Evolutionary conservation across 352 stramenopile species (phyloP), one percentile per base, ranked within the genome.

Genomic region (Pythium apleroticum): DNA sequence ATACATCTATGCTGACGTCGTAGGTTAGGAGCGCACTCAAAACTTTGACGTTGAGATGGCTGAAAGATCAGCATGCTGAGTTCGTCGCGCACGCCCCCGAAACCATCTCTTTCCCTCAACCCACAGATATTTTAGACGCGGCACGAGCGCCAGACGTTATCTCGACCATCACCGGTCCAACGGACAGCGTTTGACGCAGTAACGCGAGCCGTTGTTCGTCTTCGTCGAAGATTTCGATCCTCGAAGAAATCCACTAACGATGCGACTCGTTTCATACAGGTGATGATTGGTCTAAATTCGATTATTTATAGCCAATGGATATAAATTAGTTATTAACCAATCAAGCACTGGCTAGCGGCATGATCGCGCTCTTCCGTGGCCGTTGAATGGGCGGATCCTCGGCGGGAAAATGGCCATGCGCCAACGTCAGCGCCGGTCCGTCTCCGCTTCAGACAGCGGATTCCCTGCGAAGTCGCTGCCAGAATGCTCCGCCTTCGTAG

Each of bases 401-500:
- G 0, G 4, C 19, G 43, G 43, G 19, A 50, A 15, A 50, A 50
- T 50, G 43, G 43, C 43, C 43, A 30, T 50, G 43, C 22, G 14
- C 9, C 7, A 2, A 50, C 17, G 39, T 24, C 39, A 46, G n/a
- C 43, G 15, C n/a, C 35, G 35, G 35, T 41, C 10, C 19, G 43
- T 50, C 43, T 50, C 43, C 43, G 19, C 43, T 27, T 50, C 43
- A 41, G 35, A 41, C 35, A 19, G 11, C 15, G 14, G 35, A 41
- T 33, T 33, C 35, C 11, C 35, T 12, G 19, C 35, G 35, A 17
- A 7, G 43, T 28, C 6, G 20, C 15, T 19, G 43, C 20, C 43
- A 50, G 33, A 5, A 68, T 68, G 61, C 53, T 68, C 25, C 61
- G 54, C 22, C 61, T 68, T 4, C 48, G 43, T 24, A 50, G 43